Percentiles rank a stretch among this genome's conserved stretches.
Conservation (phyloP, 768 basidiomycete genomes). For the Phanerochaete sordida region DNA sequence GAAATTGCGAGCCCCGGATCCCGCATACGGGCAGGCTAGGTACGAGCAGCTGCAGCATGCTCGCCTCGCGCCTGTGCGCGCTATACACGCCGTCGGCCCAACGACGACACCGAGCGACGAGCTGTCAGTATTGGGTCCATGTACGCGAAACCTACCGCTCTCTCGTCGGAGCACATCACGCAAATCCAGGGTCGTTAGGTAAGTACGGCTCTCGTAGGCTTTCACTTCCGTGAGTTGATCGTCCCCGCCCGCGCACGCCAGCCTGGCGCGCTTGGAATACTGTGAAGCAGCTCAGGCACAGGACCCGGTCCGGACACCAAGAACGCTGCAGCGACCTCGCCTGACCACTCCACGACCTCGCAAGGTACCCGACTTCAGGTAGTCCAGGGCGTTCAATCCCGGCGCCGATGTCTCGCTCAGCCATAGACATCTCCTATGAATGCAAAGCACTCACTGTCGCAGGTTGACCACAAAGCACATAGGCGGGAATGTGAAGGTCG, state of each 20-base stretch:
- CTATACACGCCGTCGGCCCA: not conserved
- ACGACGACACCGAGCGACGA: not conserved
- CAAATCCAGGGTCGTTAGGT: not conserved
- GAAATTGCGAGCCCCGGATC: not conserved
- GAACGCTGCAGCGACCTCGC: too few species aligned
- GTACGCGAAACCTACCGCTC: not conserved
- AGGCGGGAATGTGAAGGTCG: too few species aligned
- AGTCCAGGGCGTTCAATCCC: too few species aligned
- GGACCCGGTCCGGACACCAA: too few species aligned
- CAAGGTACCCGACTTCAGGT: not conserved
- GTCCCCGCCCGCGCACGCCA: not conserved
- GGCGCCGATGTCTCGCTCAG: too few species aligned
- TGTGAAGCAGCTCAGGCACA: too few species aligned
- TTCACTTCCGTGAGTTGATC: not conserved
- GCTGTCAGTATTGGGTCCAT: not conserved
- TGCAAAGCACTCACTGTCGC: too few species aligned
- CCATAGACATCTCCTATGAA: too few species aligned
- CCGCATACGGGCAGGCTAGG: not conserved
- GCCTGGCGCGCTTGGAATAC: too few species aligned
- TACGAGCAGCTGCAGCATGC: not conserved
- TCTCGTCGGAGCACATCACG: not conserved
- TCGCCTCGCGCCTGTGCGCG: not conserved
- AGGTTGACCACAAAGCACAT: too few species aligned
- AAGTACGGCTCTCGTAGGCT: not conserved
- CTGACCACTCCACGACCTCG: too few species aligned